Percentiles rank a stretch among this genome's conserved stretches.
phyloP scores from a whole-genome alignment of 108 stramenopile species.

The Craspedostauros australis region DNA sequence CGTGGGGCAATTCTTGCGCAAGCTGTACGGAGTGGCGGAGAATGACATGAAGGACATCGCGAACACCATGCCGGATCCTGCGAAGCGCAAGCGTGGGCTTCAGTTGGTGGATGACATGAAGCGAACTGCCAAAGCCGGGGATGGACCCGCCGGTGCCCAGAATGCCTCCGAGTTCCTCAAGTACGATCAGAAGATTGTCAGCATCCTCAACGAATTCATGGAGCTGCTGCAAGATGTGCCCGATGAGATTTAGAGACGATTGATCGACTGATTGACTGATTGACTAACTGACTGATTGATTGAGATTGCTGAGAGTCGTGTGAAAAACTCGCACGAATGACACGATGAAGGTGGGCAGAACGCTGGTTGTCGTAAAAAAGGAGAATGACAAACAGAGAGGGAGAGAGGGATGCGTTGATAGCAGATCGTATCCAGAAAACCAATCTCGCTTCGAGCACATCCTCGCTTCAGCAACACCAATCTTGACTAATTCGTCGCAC shows the following conservation, averaged over 20 bases:
- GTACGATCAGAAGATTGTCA: slow-evolving; percentile 33
- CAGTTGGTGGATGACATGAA: slow-evolving; percentile 46
- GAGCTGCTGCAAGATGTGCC: slow-evolving; percentile 64
- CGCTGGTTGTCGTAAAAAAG: too few species aligned
- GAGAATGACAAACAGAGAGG: too few species aligned
- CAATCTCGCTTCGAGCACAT: too few species aligned
- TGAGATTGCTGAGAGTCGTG: too few species aligned
- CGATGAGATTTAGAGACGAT: slow-evolving; percentile 55
- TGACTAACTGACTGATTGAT: too few species aligned
- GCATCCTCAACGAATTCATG: slow-evolving; percentile 55
- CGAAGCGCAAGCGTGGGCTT: slow-evolving; percentile 44
- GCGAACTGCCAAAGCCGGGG: slow-evolving; percentile 58
- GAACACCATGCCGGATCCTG: slow-evolving; percentile 35
- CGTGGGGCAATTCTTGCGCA: slow-evolving; percentile 56
- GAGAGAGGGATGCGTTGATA: too few species aligned
- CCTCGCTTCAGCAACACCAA: too few species aligned
- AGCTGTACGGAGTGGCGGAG: slow-evolving; percentile 35
- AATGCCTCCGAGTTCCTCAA: slow-evolving; percentile 45
- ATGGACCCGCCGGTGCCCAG: slow-evolving; percentile 43
- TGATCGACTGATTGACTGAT: too few species aligned
- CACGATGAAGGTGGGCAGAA: too few species aligned
- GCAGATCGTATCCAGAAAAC: too few species aligned
- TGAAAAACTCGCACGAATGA: too few species aligned
- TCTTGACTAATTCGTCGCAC: too few species aligned
- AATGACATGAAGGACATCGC: slow-evolving; percentile 68